Base-by-base conservation (phyloP, 1,284 basidiomycete species). In the Ceratobasidium sp. region DNA sequence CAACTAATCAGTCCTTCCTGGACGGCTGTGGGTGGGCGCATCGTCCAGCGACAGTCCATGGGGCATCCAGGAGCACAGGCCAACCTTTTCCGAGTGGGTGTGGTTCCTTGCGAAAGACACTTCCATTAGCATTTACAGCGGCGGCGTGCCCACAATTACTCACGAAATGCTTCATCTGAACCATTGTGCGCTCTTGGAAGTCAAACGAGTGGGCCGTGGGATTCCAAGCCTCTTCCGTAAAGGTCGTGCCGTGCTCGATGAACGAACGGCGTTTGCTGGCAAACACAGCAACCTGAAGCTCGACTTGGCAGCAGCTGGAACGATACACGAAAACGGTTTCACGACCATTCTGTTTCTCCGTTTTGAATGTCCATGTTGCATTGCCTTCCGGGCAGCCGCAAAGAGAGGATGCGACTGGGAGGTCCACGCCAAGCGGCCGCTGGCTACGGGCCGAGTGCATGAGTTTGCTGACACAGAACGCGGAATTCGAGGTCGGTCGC, bases 271-370 rank as follows among this genome's bases (percentile, higher is more conserved):
- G 59, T 24, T 7, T n/a, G 4, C 14, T 37, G 1, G 59, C 19
- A 22, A n/a, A 41, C 6, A 62, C 41, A 1, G 34, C 59, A 6
- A 62, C 37, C 27, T 62, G 59, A 5, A 62, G 59, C 37, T 62
- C 59, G 13, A 62, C 37, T 8, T 41, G 16, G 37, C 59, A 62
- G 27, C 59, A 62, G 19, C 19, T n/a, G 19, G 59, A 41, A 5
- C 34, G 59, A 62, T 43, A 62, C 6, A 62, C 16, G 29, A 62
- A 62, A 1, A 62, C 29, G 9, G n/a, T 41, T 37, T 62, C 59
- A 22, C n/a, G 31, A 31, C 19, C 19, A 19, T 62, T 62, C 19
- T 16, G 59, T 9, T 6, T 5, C 37, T 62, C 54, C 1, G 19
- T 43, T 62, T 27, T 62, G 31, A n/a, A 62, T 5, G 6, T 16